Conservation (phyloP, 176 grass and related monocot genomes). For the Otatea glauca region DNA sequence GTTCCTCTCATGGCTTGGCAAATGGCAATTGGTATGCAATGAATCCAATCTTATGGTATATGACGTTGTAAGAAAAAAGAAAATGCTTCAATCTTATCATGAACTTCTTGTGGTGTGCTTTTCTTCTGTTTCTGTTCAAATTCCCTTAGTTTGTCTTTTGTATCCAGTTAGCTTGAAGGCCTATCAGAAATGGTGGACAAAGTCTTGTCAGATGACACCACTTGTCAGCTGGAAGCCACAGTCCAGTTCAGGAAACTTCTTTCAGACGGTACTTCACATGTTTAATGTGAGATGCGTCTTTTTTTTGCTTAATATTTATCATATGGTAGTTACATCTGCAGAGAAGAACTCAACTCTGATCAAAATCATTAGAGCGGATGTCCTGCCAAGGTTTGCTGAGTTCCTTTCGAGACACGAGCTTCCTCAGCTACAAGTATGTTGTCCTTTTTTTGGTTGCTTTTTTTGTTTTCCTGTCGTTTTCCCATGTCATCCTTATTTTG, state of each 20-base stretch:
- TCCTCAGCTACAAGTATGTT: constrained; percentile 76
- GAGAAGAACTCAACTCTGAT: constrained; percentile 60
- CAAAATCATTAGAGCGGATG: constrained; percentile 68
- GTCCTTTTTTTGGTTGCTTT: not conserved
- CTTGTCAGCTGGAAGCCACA: constrained; percentile 71
- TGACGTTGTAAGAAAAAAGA: not conserved
- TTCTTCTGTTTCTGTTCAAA: constrained; percentile 29
- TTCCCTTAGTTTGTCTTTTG: constrained; percentile 46
- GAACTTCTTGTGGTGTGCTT: not conserved
- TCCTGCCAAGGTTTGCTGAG: constrained; percentile 75
- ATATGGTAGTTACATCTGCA: constrained; percentile 23
- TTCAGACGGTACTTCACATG: constrained; percentile 60
- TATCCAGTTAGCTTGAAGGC: constrained; percentile 70
- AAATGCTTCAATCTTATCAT: not conserved
- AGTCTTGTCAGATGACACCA: constrained; percentile 65
- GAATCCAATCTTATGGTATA: not conserved
- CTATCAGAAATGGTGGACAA: constrained; percentile 63
- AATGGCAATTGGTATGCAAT: not conserved
- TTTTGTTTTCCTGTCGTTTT: not conserved
- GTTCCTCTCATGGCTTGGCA: not conserved
- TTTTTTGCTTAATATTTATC: constrained; percentile 3
- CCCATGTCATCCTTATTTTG: not conserved
- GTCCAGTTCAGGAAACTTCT: constrained; percentile 77
- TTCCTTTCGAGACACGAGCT: constrained; percentile 67
- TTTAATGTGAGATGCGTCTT: constrained; percentile 1